Conservation (phyloP, 768 basidiomycete species). For the Cyclocybe aegerita region DNA sequence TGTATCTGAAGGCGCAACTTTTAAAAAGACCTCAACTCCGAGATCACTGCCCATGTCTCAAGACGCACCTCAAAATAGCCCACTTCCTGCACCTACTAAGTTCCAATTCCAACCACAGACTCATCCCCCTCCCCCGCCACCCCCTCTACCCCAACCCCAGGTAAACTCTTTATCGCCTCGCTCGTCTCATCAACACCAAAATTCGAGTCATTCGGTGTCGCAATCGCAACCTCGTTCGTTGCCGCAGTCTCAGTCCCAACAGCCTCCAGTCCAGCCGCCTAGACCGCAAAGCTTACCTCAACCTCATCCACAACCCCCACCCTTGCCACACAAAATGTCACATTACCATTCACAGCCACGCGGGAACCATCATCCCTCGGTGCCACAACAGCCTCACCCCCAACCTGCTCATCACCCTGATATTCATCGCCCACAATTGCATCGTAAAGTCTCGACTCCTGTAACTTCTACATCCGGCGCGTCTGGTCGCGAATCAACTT, state of each 20-base stretch:
- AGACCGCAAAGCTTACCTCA: not conserved
- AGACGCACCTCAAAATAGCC: conserved; percentile 10
- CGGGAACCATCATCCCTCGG: not conserved
- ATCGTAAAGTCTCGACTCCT: conserved; percentile 14
- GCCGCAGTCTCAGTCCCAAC: not conserved
- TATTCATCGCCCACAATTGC: not conserved
- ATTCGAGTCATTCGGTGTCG: not conserved
- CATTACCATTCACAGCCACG: conserved; percentile 2
- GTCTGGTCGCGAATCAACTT: conserved; percentile 17
- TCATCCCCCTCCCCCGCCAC: conserved; percentile 24
- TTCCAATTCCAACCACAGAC: conserved; percentile 26
- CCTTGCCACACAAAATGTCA: not conserved
- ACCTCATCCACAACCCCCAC: conserved; percentile 7
- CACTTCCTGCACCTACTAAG: conserved; percentile 16
- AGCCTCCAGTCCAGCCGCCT: not conserved
- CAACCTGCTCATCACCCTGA: not conserved
- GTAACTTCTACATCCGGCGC: conserved; percentile 17
- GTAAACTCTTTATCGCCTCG: conserved; percentile 19
- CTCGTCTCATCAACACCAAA: not conserved
- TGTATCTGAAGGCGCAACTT: conserved; percentile 15
- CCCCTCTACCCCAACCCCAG: conserved; percentile 23
- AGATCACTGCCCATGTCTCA: conserved; percentile 4
- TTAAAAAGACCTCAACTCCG: conserved; percentile 3
- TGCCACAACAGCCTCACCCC: not conserved
- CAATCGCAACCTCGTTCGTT: not conserved